Conservation (phyloP, 805 yeast genomes). For the Candida rishiriensis region DNA sequence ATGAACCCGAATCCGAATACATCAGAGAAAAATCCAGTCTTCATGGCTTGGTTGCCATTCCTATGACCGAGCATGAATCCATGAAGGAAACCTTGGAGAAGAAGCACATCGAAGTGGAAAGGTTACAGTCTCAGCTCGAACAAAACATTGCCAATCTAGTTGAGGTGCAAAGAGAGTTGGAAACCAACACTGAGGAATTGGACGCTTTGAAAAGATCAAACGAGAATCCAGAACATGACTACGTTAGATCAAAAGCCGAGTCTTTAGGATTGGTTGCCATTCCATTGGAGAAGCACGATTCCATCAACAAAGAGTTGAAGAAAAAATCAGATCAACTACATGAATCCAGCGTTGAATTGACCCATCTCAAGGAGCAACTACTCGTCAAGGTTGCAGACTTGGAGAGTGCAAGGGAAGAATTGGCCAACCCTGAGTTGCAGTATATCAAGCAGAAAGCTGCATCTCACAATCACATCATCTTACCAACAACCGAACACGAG, state of each 20-base stretch:
- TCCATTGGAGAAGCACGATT: slow-evolving; percentile 15
- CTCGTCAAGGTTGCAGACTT: too few species aligned
- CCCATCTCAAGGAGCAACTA: background rate
- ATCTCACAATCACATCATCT: too few species aligned
- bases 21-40: slow-evolving; percentile 13
- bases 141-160: background rate
- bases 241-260: slow-evolving; percentile 15
- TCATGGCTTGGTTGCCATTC: slow-evolving; percentile 16
- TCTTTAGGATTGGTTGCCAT: slow-evolving; percentile 15
- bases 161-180: background rate
- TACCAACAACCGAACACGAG: too few species aligned
- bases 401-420: too few species aligned
- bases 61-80: slow-evolving; percentile 14
- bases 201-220: slow-evolving; percentile 1
- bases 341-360: background rate
- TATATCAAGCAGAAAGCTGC: too few species aligned
- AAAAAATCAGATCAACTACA: background rate
- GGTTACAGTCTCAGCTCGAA: too few species aligned
- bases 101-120: too few species aligned
- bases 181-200: slow-evolving; percentile 2
- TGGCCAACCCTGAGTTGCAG: too few species aligned
- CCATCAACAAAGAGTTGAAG: background rate
- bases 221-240: slow-evolving; percentile 17
- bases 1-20: slow-evolving; percentile 15
- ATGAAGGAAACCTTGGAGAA: background rate